Percentiles rank a stretch among this genome's conserved stretches.
phyloP scores from a whole-genome alignment of 805 yeast species.

The Candida hungchunana region DNA sequence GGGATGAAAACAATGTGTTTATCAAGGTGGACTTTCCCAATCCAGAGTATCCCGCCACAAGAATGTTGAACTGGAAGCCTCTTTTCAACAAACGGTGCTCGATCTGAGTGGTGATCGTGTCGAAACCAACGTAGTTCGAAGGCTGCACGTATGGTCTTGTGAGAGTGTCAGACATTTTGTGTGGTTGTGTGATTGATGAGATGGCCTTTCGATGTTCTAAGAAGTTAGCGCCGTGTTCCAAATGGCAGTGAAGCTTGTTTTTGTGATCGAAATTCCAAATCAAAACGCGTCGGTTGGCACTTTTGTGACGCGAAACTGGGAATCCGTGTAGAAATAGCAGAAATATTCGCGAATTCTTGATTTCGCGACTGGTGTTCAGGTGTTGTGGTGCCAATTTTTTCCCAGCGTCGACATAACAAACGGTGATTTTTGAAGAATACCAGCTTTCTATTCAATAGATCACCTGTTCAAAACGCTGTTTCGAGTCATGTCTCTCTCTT shows the following conservation, averaged over 20 bases:
- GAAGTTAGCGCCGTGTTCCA: not conserved
- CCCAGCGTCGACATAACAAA: too few relatives aligned
- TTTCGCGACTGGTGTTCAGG: not conserved
- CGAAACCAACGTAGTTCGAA: conserved; percentile 86
- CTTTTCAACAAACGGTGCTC: conserved; percentile 86
- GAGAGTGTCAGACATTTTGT: conserved; percentile 9
- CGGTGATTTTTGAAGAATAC: too few relatives aligned
- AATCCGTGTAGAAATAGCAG: not conserved
- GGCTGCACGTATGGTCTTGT: conserved; percentile 44
- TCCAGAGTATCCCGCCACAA: conserved; percentile 93
- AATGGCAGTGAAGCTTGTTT: too few relatives aligned
- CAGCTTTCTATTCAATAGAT: too few relatives aligned
- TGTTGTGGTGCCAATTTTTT: too few relatives aligned
- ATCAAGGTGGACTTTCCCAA: conserved; percentile 90
- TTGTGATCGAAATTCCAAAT: conserved; percentile 13
- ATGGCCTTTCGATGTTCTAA: too few relatives aligned
- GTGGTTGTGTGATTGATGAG: too few relatives aligned
- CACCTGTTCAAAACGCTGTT: too few relatives aligned
- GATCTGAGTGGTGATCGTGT: conserved; percentile 92
- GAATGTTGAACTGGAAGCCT: conserved; percentile 91
- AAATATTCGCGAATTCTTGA: too few relatives aligned
- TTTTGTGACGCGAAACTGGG: conserved; percentile 7
- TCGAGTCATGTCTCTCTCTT: conserved; percentile 23
- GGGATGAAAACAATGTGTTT: conserved; percentile 85
- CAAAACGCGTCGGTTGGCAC: conserved; percentile 17